Evolutionary conservation across 2,329 filamentous ascomycete species (phyloP).

Genomic region (Talaromyces sp.): DNA sequence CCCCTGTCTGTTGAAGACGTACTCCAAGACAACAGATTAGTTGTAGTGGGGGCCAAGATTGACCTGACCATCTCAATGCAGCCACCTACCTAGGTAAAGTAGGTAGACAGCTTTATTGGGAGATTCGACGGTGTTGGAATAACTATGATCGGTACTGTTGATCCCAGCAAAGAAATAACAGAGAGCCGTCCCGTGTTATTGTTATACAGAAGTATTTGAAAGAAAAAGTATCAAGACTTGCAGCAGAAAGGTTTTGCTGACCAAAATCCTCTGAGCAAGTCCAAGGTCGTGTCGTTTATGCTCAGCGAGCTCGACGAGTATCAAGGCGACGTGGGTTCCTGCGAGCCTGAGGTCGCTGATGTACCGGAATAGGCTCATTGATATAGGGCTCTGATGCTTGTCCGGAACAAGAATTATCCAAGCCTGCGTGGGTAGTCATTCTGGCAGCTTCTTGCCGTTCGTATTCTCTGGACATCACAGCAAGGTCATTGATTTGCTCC

Average conservation of each 20-base stretch:
- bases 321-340: constrained; percentile 29
- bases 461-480: constrained; percentile 46
- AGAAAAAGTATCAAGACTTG: background rate
- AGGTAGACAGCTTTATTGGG: background rate
- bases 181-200: constrained; percentile 9
- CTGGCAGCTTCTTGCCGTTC: constrained; percentile 46
- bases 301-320: constrained; percentile 20
- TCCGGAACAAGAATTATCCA: constrained; percentile 19
- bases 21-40: background rate
- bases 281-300: background rate
- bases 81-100: background rate
- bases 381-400: constrained; percentile 38
- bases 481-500: constrained; percentile 51
- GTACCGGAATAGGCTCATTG: constrained; percentile 42
- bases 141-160: constrained; percentile 8
- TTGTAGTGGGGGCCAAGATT: background rate
- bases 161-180: constrained; percentile 13
- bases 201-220: constrained; percentile 7
- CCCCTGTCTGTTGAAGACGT: constrained; percentile 9
- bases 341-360: constrained; percentile 26
- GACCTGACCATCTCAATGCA: constrained; percentile 4
- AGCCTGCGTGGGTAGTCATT: constrained; percentile 35
- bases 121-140: background rate
- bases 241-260: background rate
- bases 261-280: background rate